Evolutionary conservation across 1,284 basidiomycete species (phyloP).

Genomic region (Phaffia rhodozyma): DNA sequence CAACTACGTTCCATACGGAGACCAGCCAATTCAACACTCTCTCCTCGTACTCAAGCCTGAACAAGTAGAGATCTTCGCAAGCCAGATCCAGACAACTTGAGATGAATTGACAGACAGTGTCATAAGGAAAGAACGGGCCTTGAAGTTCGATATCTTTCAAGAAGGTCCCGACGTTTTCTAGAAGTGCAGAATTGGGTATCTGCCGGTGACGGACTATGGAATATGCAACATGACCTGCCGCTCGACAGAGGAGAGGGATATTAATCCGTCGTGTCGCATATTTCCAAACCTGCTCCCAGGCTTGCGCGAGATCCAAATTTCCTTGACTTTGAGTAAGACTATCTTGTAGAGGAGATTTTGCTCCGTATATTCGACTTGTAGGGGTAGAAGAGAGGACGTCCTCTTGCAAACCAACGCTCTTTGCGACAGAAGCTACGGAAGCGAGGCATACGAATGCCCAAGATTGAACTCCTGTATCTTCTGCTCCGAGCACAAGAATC

Average conservation of each 20-base stretch:
- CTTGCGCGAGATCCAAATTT: slow-evolving; percentile 14
- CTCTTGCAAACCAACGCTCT: neutral
- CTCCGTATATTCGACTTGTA: neutral
- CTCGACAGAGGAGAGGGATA: slow-evolving; percentile 53
- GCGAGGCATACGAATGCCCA: slow-evolving; percentile 73
- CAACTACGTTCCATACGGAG: slow-evolving; percentile 36
- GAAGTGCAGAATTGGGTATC: slow-evolving; percentile 30
- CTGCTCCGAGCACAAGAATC: slow-evolving; percentile 49
- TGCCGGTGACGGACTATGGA: slow-evolving; percentile 31
- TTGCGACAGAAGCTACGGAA: slow-evolving; percentile 48
- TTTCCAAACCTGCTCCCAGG: slow-evolving; percentile 70
- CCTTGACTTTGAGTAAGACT: no score
- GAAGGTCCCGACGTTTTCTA: slow-evolving; percentile 58
- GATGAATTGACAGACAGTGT: slow-evolving; percentile 74
- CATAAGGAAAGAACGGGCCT: slow-evolving; percentile 68
- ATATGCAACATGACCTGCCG: slow-evolving; percentile 65
- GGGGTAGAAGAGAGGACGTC: neutral
- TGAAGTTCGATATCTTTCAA: slow-evolving; percentile 72
- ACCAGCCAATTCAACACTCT: slow-evolving; percentile 67
- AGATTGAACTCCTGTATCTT: slow-evolving; percentile 55
- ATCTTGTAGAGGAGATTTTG: no score
- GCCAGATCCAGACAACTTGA: slow-evolving; percentile 52
- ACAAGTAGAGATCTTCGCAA: slow-evolving; percentile 63
- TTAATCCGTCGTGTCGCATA: slow-evolving; percentile 62
- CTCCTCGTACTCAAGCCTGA: slow-evolving; percentile 67